Conservation (phyloP, 768 basidiomycete genomes). For the Suillus sp. region DNA sequence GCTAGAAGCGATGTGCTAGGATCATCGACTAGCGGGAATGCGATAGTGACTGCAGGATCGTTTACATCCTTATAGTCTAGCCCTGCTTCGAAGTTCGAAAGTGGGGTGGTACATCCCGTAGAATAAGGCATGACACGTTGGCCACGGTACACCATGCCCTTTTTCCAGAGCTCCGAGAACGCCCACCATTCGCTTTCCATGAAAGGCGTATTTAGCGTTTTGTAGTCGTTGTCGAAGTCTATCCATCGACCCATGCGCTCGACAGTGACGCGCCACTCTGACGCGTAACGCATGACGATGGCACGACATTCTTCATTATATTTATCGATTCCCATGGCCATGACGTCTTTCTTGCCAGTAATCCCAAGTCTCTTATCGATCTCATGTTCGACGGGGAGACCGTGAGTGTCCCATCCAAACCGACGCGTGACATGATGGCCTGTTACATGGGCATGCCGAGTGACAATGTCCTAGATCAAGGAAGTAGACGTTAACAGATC, state of each 20-base stretch:
- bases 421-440: conserved; percentile 91
- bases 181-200: conserved; percentile 99
- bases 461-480: conserved; percentile 86
- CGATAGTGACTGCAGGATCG: conserved; percentile 93
- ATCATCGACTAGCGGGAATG: conserved; percentile 94
- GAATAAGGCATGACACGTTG: conserved; percentile 98
- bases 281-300: conserved; percentile 96
- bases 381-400: conserved; percentile 97
- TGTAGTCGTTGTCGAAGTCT: conserved; percentile 99
- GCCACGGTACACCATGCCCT: conserved; percentile 90
- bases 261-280: conserved; percentile 93
- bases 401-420: conserved; percentile 99
- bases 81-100: conserved; percentile 97
- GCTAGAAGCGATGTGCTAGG: conserved; percentile 87
- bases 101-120: conserved; percentile 90
- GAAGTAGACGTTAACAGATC: conserved; percentile 6
- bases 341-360: conserved; percentile 90
- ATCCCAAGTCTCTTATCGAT: conserved; percentile 97
- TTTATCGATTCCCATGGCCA: conserved; percentile 93
- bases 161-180: conserved; percentile 91
- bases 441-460: conserved; percentile 90
- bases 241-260: conserved; percentile 99
- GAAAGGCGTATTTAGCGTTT: conserved; percentile 89
- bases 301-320: conserved; percentile 97
- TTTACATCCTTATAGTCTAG: conserved; percentile 89